Percentiles rank a stretch among this genome's conserved stretches.
Evolutionary conservation across 768 basidiomycete species (phyloP).

Genomic region (Rhizopogon sp.): DNA sequence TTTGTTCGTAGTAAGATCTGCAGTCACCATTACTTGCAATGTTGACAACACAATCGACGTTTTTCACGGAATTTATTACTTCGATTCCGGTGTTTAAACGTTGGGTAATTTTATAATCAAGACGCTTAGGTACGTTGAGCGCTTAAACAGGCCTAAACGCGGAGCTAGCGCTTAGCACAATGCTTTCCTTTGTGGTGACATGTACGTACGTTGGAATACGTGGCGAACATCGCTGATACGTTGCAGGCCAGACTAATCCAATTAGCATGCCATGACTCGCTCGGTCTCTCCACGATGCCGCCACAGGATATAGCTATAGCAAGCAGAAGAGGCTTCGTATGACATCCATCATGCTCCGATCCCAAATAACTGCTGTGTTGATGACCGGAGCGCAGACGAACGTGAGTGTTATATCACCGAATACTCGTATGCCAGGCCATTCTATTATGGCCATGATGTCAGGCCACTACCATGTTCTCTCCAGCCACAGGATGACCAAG

Average conservation of each 20-base stretch:
- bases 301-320: not conserved
- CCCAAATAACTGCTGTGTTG: not conserved
- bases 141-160: not conserved
- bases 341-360: not conserved
- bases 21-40: too few relatives aligned
- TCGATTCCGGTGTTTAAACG: not conserved
- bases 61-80: not conserved
- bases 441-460: too few relatives aligned
- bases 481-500: not conserved
- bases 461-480: not conserved
- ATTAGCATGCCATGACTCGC: too few relatives aligned
- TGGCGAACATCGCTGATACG: not conserved
- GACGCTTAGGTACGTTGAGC: not conserved
- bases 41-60: not conserved
- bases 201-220: not conserved
- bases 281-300: not conserved
- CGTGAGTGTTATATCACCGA: not conserved
- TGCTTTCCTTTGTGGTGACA: not conserved
- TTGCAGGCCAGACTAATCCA: not conserved
- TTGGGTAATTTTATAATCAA: not conserved
- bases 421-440: not conserved
- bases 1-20: not conserved
- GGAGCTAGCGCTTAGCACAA: not conserved
- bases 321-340: not conserved
- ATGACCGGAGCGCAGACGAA: not conserved